Base-by-base conservation (phyloP, 345 rosid genomes). In the Rhodamnia rubescens region DNA sequence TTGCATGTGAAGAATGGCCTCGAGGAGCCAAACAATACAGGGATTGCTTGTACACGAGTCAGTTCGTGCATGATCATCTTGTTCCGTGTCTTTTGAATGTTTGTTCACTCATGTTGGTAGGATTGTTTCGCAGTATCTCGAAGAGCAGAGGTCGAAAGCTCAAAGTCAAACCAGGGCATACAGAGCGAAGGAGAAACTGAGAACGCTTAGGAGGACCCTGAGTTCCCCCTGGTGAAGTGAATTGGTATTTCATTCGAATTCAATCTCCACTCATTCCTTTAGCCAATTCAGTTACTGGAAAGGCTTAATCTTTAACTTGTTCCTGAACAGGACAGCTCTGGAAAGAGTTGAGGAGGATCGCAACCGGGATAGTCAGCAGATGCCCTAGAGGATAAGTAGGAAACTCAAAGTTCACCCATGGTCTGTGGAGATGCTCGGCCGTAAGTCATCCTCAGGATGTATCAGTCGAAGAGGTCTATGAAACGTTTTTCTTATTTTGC, bases 201-300 rank as follows among this genome's bases (percentile, higher is more conserved):
- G 91, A 89, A 82, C 74, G 83, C 80, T 92, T 88, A 89, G 93
- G 87, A 93, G 97, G 91, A 95, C 90, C 74, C 36, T 88, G 74
- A 95, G 98, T 58, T 89, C 94, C 29, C 92, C 94, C 8, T 55
- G 92, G 86, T 95, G 88, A 88, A 85, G 47, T 57, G 42, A 82
- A 82, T 40, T 18, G 84, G 84, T 82, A 54, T 18, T 29, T 50
- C 57, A 16, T 52, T 24, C 1, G 47, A 52, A 82, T 44, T 53
- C 6, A 5, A 26, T 50, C 84, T 50, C 83, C n/a, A 11, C 29
- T 52, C 51, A 22, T 69, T 32, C 24, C 5, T 44, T 18, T 69
- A 18, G 78, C 47, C 78, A 32, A 44, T 32, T 36, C 78, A 32
- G 22, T 36, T 69, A 18, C 80, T 36, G 47, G 11, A 69, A 69